Evolutionary conservation across 306 rosid species (phyloP).

Genomic region (Vicia villosa): DNA sequence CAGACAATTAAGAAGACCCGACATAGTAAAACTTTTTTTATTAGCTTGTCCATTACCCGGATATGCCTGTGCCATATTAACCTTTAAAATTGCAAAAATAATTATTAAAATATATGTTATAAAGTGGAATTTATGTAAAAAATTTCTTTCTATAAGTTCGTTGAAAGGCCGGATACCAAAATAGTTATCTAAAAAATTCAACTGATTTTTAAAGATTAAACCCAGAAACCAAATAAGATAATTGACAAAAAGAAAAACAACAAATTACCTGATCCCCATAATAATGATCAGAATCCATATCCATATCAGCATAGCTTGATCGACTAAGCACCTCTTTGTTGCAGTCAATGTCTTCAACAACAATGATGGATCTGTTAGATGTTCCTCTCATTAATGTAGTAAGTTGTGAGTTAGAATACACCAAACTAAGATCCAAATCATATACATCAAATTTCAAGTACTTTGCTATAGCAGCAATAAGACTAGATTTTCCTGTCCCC

Average conservation of each 20-base stretch:
- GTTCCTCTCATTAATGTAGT: conserved; percentile 25
- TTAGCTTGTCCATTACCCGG: neutral
- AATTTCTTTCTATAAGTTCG: too few relatives aligned
- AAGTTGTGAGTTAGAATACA: conserved; percentile 19
- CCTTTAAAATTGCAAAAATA: neutral
- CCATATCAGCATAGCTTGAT: too few relatives aligned
- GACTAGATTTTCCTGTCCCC: conserved; percentile 52
- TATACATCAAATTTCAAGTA: conserved; percentile 47
- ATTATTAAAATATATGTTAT: neutral
- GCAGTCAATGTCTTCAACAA: conserved; percentile 53
- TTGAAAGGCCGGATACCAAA: too few relatives aligned
- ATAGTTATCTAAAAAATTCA: too few relatives aligned
- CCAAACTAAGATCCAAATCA: conserved; percentile 42
- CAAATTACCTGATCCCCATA: conserved; percentile 18
- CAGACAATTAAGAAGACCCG: conserved; percentile 52
- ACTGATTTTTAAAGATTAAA: too few relatives aligned
- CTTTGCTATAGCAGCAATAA: conserved; percentile 47
- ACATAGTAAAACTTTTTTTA: conserved; percentile 35
- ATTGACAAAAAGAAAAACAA: neutral
- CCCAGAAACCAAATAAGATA: neutral
- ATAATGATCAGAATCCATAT: too few relatives aligned
- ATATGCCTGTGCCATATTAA: neutral
- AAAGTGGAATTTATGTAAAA: neutral
- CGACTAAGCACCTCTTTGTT: conserved; percentile 37
- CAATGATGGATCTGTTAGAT: conserved; percentile 43